A percentile compares a stretch with the other conserved stretches of the same genome.
These are phyloP conservation scores for Agastache rugosa DNA, from an alignment of 257 asterid species.

Conservation along the genomic window DNA sequence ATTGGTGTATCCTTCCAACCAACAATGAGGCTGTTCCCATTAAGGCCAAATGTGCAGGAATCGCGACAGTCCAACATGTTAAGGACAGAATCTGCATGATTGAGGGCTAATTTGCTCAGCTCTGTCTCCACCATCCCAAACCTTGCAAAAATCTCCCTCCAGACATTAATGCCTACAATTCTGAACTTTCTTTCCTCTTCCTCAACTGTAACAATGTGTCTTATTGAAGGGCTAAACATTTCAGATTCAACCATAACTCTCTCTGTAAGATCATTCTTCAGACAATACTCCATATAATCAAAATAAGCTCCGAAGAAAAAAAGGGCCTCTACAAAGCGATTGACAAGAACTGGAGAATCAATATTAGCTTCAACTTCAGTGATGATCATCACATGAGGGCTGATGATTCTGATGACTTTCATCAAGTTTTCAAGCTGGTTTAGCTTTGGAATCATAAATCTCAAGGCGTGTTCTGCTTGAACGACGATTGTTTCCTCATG, in stretches of 20 bases:
- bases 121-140: conserved; percentile 44
- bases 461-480: conserved; percentile 3
- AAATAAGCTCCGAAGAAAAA: conserved; percentile 44
- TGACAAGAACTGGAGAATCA: conserved; percentile 44
- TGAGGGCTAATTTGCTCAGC: conserved; percentile 40
- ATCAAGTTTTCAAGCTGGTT: conserved; percentile 42
- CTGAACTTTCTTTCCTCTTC: conserved; percentile 47
- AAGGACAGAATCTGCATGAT: conserved; percentile 40
- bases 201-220: conserved; percentile 45
- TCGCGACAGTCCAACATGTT: conserved; percentile 36
- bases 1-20: conserved; percentile 58
- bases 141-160: conserved; percentile 48
- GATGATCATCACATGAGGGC: conserved; percentile 45
- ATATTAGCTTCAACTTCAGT: conserved; percentile 50
- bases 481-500: conserved; percentile 28
- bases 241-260: conserved; percentile 40
- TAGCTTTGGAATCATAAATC: conserved; percentile 24
- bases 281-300: conserved; percentile 44
- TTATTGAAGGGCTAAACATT: conserved; percentile 38
- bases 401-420: conserved; percentile 35
- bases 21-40: conserved; percentile 39
- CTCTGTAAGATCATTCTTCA: conserved; percentile 41
- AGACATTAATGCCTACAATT: conserved; percentile 36
- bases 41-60: conserved; percentile 41
- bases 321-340: conserved; percentile 53